A percentile compares a stretch with the other conserved stretches of the same genome.
Evolutionary conservation across 768 basidiomycete genomes (phyloP).

Genomic region (Termitomyces sp.): DNA sequence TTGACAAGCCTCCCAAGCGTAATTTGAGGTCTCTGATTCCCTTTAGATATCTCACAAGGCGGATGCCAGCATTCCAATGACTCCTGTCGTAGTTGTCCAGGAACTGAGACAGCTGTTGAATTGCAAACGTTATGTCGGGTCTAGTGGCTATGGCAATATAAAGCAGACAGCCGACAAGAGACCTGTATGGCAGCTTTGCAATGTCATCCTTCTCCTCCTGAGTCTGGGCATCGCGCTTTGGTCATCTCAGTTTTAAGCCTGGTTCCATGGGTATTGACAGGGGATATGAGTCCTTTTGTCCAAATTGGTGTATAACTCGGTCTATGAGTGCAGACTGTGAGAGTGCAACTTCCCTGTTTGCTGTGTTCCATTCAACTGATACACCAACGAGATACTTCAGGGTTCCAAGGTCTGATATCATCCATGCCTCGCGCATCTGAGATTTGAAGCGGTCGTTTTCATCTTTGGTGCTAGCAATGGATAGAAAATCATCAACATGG

Average conservation of each 20-base stretch:
- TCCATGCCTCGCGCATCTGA: no score
- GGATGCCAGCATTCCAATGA: not conserved
- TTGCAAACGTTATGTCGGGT: not conserved
- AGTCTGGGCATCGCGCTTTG: not conserved
- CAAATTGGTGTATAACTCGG: no score
- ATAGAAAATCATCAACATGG: no score
- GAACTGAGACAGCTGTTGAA: not conserved
- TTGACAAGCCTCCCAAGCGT: not conserved
- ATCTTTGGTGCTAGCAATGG: no score
- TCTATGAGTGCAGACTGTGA: no score
- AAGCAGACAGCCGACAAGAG: not conserved
- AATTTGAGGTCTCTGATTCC: not conserved
- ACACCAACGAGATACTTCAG: no score
- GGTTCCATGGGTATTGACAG: not conserved
- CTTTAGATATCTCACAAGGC: not conserved
- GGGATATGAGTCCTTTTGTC: no score
- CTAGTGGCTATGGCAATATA: not conserved
- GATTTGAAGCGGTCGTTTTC: no score
- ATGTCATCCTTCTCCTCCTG: not conserved
- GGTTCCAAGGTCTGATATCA: no score
- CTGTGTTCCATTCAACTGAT: no score
- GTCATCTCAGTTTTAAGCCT: not conserved
- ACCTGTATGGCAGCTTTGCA: not conserved
- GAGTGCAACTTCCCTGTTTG: no score
- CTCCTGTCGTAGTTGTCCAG: not conserved